A percentile compares a stretch with the other conserved stretches of the same genome.
These are phyloP conservation scores for Atalantia buxifolia DNA, from an alignment of 345 rosid genomes.

Conservation along the genomic window DNA sequence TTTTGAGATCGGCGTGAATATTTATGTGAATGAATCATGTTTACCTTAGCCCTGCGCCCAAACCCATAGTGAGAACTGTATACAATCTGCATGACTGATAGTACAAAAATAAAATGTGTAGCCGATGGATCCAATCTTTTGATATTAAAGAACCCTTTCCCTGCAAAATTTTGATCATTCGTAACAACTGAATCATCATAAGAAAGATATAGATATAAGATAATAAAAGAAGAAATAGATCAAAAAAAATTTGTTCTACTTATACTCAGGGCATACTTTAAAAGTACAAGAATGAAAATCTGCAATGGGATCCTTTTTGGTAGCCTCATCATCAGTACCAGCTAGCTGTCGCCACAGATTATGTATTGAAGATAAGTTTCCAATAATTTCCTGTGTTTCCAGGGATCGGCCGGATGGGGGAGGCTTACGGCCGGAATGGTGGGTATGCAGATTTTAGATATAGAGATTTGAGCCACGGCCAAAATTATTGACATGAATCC, in stretches of 20 bases:
- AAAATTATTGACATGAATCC: constrained; percentile 23
- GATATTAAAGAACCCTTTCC: constrained; percentile 25
- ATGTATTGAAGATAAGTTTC: not conserved
- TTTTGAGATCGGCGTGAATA: no score
- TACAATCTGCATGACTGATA: constrained; percentile 15
- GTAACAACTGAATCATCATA: not conserved
- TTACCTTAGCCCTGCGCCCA: constrained; percentile 9
- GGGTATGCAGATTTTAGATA: constrained; percentile 21
- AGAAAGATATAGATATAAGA: no score
- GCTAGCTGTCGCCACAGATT: constrained; percentile 2
- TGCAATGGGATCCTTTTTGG: not conserved
- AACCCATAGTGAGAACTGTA: constrained; percentile 8
- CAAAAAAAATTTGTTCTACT: not conserved
- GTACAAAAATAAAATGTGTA: constrained; percentile 17
- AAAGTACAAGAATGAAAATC: constrained; percentile 14
- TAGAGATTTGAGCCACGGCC: constrained; percentile 6
- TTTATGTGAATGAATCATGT: no score
- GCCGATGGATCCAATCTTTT: constrained; percentile 7
- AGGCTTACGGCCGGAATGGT: constrained; percentile 12
- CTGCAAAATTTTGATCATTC: constrained; percentile 1
- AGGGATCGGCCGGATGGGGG: no score
- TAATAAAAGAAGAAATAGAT: not conserved
- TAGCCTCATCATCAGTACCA: not conserved
- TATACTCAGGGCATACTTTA: not conserved
- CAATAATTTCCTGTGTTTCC: not conserved